Conservation (phyloP, 2,329 filamentous ascomycete species). For the Neophaeococcomyces aloes region DNA sequence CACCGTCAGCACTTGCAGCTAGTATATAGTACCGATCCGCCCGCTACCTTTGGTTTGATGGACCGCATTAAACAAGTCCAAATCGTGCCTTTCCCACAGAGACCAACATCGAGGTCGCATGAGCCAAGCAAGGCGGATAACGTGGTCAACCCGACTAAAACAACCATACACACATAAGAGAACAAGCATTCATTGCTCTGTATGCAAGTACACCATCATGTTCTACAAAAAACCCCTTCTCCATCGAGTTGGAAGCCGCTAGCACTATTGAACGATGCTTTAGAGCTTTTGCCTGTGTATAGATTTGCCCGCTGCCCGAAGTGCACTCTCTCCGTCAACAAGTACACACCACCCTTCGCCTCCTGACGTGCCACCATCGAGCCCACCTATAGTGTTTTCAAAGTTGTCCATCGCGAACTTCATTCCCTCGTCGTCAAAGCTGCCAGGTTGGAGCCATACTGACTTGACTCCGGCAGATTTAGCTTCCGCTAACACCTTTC, state of each 20-base stretch:
- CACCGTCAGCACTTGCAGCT: too few relatives aligned
- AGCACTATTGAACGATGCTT: not conserved
- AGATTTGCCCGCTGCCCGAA: slow-evolving; percentile 47
- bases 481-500: slow-evolving; percentile 65
- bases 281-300: slow-evolving; percentile 35
- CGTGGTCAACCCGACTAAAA: too few relatives aligned
- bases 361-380: slow-evolving; percentile 45
- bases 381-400: slow-evolving; percentile 56
- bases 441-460: slow-evolving; percentile 86
- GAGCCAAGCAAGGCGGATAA: too few relatives aligned
- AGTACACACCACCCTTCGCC: slow-evolving; percentile 77
- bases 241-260: not conserved
- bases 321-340: slow-evolving; percentile 61
- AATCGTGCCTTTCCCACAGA: too few relatives aligned
- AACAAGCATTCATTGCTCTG: too few relatives aligned
- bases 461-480: slow-evolving; percentile 60
- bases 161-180: too few relatives aligned
- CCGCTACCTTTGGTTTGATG: too few relatives aligned
- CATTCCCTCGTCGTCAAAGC: slow-evolving; percentile 66
- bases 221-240: too few relatives aligned
- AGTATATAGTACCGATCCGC: too few relatives aligned
- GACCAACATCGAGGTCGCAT: too few relatives aligned
- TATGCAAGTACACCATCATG: too few relatives aligned
- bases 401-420: slow-evolving; percentile 60
- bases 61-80: too few relatives aligned